Base-by-base conservation (phyloP, 305 asterid genomes). In the Coffea humblotiana region DNA sequence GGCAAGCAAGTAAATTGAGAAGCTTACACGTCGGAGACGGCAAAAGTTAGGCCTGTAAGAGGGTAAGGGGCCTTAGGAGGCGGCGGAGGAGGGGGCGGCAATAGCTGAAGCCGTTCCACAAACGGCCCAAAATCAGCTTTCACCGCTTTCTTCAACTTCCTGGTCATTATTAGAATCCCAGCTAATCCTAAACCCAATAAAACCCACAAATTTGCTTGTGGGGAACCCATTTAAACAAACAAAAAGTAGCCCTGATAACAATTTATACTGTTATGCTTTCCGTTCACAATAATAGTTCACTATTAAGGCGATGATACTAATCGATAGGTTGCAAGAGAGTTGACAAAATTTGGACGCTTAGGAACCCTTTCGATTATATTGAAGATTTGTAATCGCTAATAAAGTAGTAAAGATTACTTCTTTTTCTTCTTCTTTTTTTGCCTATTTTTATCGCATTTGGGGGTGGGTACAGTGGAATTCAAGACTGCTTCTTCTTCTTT, bases 1-100 rank as follows among this genome's bases (percentile, higher is more conserved):
- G 14, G 29, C 23, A 35, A 48, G 9, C 3, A 0, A 8, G 25
- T 72, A 19, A 45, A 64, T 4, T 27, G 56, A 83, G 77, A 74
- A 78, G 79, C 90, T 89, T 88, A 95, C 98, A 92, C 94, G 78
- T 96, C 99, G 47, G 99, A 91, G 32, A 90, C 92, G 29, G 98
- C 96, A 79, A 94, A 96, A 74, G 94, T 72, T 79, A 96, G 97
- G 72, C 91, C 97, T 35, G 95, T 90, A 18, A 96, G 97, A 70
- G 94, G 98, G 78, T 94, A 98, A 45, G 97, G 98, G 74, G 98
- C 98, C 84, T 94, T 94, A 16, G 99, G 99, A 71, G 99, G 99
- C 54, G 92, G 92, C 23, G 98, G 99, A 88, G 93, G 99, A 74
- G 99, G 98, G 32, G 98, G 99, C 74, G 99, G 99, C 83, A 93